Evolutionary conservation across 1,139 yeast genomes (phyloP).

Genomic region (Blastobotrys serpentis): DNA sequence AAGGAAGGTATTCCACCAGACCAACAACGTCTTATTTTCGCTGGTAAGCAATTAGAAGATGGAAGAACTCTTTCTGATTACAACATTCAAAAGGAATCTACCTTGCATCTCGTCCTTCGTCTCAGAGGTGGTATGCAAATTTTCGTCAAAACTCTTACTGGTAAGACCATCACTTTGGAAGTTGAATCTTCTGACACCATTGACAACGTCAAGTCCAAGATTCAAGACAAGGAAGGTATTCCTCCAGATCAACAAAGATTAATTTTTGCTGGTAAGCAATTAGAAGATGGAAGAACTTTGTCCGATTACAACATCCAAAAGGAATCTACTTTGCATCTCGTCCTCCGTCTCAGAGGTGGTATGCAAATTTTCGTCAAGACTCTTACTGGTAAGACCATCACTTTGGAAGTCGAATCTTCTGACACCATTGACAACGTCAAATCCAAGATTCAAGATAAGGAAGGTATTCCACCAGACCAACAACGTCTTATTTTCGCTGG

Average conservation of each 20-base stretch:
- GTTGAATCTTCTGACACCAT: constrained; percentile 93
- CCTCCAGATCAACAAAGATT: constrained; percentile 90
- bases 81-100: constrained; percentile 86
- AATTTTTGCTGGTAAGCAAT: constrained; percentile 83
- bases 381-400: constrained; percentile 80
- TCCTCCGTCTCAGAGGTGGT: constrained; percentile 99
- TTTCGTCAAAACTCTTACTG: constrained; percentile 76
- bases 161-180: constrained; percentile 83
- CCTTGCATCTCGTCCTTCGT: constrained; percentile 78
- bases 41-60: constrained; percentile 82
- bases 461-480: no score
- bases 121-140: constrained; percentile 85
- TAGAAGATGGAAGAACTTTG: constrained; percentile 91
- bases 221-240: constrained; percentile 92
- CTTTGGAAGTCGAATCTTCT: constrained; percentile 95
- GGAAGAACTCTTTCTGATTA: constrained; percentile 83
- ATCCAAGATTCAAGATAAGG: no score
- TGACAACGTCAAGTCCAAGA: constrained; percentile 91
- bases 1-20: constrained; percentile 90
- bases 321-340: constrained; percentile 98
- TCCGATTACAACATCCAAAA: constrained; percentile 99
- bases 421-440: no score
- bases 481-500: no score
- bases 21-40: constrained; percentile 81
- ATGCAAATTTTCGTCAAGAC: constrained; percentile 72